A percentile compares a stretch with the other conserved stretches of the same genome.
Conservation (phyloP, 306 rosid genomes). For the Trifolium fragiferum region DNA sequence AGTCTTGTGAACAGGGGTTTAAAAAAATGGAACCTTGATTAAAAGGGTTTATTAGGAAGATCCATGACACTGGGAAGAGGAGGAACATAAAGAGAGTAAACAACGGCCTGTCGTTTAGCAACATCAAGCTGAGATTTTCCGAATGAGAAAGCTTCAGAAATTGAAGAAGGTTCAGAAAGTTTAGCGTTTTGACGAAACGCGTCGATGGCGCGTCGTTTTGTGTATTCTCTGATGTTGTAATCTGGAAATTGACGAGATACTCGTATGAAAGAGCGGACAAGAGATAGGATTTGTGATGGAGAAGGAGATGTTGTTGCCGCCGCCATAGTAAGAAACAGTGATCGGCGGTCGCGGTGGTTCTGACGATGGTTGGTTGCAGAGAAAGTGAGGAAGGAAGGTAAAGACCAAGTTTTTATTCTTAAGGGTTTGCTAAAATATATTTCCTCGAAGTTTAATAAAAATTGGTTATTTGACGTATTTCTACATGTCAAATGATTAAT, state of each 20-base stretch:
- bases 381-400: background rate
- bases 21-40: conserved; percentile 35
- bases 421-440: too few species aligned
- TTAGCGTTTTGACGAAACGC: conserved; percentile 61
- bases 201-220: conserved; percentile 69
- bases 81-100: conserved; percentile 73
- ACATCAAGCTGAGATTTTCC: conserved; percentile 65
- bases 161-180: conserved; percentile 55
- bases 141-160: conserved; percentile 51
- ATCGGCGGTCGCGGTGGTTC: background rate
- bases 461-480: too few species aligned
- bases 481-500: too few species aligned
- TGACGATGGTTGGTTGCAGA: background rate
- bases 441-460: too few species aligned
- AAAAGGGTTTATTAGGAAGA: conserved; percentile 32
- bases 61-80: conserved; percentile 74
- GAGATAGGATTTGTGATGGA: conserved; percentile 49
- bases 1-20: background rate
- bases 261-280: conserved; percentile 66
- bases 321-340: background rate
- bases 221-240: conserved; percentile 82
- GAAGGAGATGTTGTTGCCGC: conserved; percentile 43
- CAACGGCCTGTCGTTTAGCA: conserved; percentile 65
- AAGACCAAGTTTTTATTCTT: too few species aligned
- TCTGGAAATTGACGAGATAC: conserved; percentile 64